Percentiles rank a stretch among this genome's conserved stretches.
Evolutionary conservation across 768 basidiomycete species (phyloP).

Genomic region (Gloeostereum incarnatum): DNA sequence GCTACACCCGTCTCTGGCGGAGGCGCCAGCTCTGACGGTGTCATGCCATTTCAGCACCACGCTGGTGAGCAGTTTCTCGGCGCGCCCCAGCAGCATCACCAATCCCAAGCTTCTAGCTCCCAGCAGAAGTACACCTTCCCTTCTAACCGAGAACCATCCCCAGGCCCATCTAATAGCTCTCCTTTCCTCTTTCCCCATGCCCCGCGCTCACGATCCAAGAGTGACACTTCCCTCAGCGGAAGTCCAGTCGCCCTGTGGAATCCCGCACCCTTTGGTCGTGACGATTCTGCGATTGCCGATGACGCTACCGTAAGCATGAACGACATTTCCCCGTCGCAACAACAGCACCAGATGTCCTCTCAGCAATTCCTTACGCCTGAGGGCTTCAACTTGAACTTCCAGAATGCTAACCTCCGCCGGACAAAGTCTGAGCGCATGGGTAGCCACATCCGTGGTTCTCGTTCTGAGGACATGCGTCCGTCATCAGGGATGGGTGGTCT

Average conservation of each 20-base stretch:
- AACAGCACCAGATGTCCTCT: no score
- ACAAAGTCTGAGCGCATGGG: constrained; percentile 39
- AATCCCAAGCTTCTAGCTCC: neutral
- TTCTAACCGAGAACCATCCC: constrained; percentile 19
- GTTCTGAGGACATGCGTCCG: constrained; percentile 52
- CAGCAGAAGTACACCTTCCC: constrained; percentile 14
- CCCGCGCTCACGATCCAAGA: constrained; percentile 47
- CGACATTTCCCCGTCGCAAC: constrained; percentile 31
- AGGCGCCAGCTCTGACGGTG: constrained; percentile 17
- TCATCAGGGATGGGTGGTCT: neutral
- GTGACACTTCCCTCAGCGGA: constrained; percentile 49
- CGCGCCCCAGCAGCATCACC: neutral
- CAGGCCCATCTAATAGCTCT: constrained; percentile 19
- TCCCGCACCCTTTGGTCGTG: constrained; percentile 6
- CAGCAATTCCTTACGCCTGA: constrained; percentile 24
- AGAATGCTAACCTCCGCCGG: constrained; percentile 34
- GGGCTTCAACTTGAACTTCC: no score
- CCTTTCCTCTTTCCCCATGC: constrained; percentile 25
- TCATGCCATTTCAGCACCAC: constrained; percentile 36
- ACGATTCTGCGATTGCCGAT: constrained; percentile 8
- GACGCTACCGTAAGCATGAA: constrained; percentile 26
- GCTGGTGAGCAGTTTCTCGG: neutral
- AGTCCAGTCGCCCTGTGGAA: constrained; percentile 24
- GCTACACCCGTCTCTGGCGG: constrained; percentile 72
- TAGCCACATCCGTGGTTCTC: constrained; percentile 39